Base-by-base conservation (phyloP, 23 red algal genomes). In the Agarophyton chilense region DNA sequence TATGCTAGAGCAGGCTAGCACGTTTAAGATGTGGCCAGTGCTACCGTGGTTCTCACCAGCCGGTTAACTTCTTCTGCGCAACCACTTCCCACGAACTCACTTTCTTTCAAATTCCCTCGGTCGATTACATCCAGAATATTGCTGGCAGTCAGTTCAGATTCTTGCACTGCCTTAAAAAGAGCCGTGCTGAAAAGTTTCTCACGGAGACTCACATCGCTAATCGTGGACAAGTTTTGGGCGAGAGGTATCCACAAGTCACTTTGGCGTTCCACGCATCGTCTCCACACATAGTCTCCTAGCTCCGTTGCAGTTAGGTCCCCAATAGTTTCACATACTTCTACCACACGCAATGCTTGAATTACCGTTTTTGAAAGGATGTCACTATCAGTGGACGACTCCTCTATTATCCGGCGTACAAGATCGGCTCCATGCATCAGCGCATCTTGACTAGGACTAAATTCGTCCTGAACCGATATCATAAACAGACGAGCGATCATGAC, bases 181-280 rank as follows among this genome's bases (percentile, higher is more conserved):
- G 86, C 86, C 7, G 86, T 90, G 60, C 24, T 44, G 26, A 16
- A 80, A 19, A 90, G 73, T 39, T 63, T 47, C 29, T 70, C 43
- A 24, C 86, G 86, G 21, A 80, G 33, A 16, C 78, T 55, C n/a
- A 66, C 57, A 39, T 90, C 86, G 46, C 50, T 81, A 1, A 40
- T 25, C 44, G 55, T 55, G 4, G 51, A 51, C 4, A 80, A 8
- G 35, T 26, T 36, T 35, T 79, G 26, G n/a, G 70, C 55, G 34
- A 90, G 72, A 32, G 56, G 60, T 49, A 80, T 43, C 86, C 86
- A 90, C 36, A 90, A 10, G 2, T 78, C 35, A 8, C 73, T 73
- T 52, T 90, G 86, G 32, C 86, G 55, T 24, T 81, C 86, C 79
- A 90, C 58, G 25, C 86, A 90, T 35, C 75, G 40, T 44, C 75